These are phyloP conservation scores for Cladosporium austrohemisphaericum DNA, from an alignment of 2,329 filamentous ascomycete species.

Conservation along the genomic window DNA sequence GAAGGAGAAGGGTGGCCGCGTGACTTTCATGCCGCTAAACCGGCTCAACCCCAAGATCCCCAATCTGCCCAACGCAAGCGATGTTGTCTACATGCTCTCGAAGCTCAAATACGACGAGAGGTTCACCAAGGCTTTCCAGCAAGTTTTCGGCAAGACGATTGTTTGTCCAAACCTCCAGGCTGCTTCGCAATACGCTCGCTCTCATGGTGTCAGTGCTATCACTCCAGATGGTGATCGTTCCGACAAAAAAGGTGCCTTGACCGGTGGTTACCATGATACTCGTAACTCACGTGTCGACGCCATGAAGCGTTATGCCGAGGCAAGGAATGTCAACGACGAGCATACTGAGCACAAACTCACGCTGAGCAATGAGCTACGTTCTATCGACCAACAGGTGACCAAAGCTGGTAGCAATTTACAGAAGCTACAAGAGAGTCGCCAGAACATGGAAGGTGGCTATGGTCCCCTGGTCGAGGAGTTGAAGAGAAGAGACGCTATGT, in stretches of 20 bases:
- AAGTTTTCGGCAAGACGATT: conserved; percentile 93
- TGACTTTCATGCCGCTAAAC: conserved; percentile 93
- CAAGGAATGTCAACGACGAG: conserved; percentile 69
- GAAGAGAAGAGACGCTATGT: conserved; percentile 66
- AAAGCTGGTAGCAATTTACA: conserved; percentile 77
- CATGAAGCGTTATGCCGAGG: conserved; percentile 69
- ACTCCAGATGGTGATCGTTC: conserved; percentile 92
- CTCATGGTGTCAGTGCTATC: conserved; percentile 86
- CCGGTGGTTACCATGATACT: conserved; percentile 87
- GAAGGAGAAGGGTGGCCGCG: conserved; percentile 73
- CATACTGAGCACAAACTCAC: conserved; percentile 61
- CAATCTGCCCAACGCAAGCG: conserved; percentile 79
- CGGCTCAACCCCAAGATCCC: conserved; percentile 64
- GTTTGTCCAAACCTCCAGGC: conserved; percentile 87
- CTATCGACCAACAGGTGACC: conserved; percentile 85
- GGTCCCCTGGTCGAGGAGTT: conserved; percentile 76
- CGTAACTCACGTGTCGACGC: conserved; percentile 82
- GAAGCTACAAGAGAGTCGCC: conserved; percentile 73
- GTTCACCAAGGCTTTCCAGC: conserved; percentile 83
- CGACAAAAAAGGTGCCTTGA: conserved; percentile 92
- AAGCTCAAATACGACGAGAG: conserved; percentile 74
- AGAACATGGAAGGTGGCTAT: conserved; percentile 76
- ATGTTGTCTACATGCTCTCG: conserved; percentile 80
- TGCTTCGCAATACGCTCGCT: conserved; percentile 85
- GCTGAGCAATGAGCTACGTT: conserved; percentile 67